A percentile compares a stretch with the other conserved stretches of the same genome.
Conservation (phyloP, 768 basidiomycete species). For the Phlebiopsis flavidoalba region DNA sequence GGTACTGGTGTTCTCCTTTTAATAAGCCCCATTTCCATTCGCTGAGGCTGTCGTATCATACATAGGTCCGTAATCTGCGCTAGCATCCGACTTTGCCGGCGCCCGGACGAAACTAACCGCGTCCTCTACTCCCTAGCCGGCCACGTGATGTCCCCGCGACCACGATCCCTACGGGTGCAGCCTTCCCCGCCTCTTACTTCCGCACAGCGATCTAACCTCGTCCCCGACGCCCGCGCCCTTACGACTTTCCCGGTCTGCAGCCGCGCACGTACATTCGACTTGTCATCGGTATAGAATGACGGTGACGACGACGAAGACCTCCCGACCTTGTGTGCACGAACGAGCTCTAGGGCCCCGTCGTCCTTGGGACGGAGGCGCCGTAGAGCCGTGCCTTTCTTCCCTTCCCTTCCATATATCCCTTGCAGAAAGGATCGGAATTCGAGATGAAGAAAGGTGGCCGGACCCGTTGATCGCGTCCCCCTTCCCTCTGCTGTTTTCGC, state of each 20-base stretch:
- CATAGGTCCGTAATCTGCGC: constrained; percentile 62
- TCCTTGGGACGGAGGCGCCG: background rate
- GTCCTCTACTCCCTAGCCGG: too few relatives aligned
- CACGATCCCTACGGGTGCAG: constrained; percentile 19
- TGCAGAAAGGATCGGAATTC: background rate
- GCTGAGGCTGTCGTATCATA: too few relatives aligned
- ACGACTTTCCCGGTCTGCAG: constrained; percentile 21
- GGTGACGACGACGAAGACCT: constrained; percentile 37
- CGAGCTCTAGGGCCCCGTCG: constrained; percentile 32
- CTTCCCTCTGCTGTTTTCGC: background rate
- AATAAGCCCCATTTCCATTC: too few relatives aligned
- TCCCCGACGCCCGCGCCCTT: constrained; percentile 9
- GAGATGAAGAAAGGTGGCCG: background rate
- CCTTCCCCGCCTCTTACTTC: constrained; percentile 15
- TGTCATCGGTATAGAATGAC: constrained; percentile 16
- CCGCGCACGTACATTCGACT: constrained; percentile 33
- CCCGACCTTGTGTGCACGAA: constrained; percentile 54
- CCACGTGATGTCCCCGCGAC: constrained; percentile 18
- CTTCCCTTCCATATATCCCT: background rate
- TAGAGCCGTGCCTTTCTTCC: background rate
- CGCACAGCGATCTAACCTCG: background rate
- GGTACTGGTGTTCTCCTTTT: too few relatives aligned
- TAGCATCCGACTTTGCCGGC: constrained; percentile 40
- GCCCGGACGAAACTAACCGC: too few relatives aligned
- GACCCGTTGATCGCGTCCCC: background rate